Base-by-base conservation (phyloP, 2,329 filamentous ascomycete genomes). In the Aspergillus sp. region DNA sequence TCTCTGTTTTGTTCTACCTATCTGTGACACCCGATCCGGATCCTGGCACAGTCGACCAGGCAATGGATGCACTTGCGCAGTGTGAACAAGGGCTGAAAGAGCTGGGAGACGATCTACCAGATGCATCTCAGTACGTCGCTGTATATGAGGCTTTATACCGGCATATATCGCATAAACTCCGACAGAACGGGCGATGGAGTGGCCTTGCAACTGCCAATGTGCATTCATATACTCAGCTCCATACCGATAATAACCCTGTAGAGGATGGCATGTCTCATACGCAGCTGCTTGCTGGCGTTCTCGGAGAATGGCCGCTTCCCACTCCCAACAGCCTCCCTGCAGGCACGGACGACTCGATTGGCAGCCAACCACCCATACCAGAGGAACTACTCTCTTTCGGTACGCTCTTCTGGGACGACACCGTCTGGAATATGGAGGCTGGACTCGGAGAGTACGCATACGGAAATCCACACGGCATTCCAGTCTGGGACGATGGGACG, bases 1-100 rank as follows among this genome's bases (percentile, higher is more conserved):
- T 81, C 0, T 74, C 70, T 5, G 66, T 77, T 1, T 71, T 77
- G 55, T 73, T 61, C 40, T 65, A 61, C 46, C 40, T 67, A 2
- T 67, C 65, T 1, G 61, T 62, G 1, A 51, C 61, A 3, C 50
- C 22, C 2, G 60, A 61, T 20, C 60, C 56, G n/a, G 59, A 57
- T 30, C 33, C 17, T 4, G 24, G 27, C 9, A 53, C 58, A 1
- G 40, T 62, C 11, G 17, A 22, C 3, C 48, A 58, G 12, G 64
- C 57, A 4, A 61, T 50, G 8, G 58, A 60, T 2, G 64, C 62
- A 2, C 55, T 67, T 5, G 55, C 49, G 11, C 46, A 51, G 1
- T 51, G 62, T 11, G 61, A 63, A 12, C 46, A 39, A 2, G 53
- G 48, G 1, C 27, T 67, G 24, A 62, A 62, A 30, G 20, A 47